phyloP scores from a whole-genome alignment of 768 basidiomycete species.

The Myochromella boudieri region DNA sequence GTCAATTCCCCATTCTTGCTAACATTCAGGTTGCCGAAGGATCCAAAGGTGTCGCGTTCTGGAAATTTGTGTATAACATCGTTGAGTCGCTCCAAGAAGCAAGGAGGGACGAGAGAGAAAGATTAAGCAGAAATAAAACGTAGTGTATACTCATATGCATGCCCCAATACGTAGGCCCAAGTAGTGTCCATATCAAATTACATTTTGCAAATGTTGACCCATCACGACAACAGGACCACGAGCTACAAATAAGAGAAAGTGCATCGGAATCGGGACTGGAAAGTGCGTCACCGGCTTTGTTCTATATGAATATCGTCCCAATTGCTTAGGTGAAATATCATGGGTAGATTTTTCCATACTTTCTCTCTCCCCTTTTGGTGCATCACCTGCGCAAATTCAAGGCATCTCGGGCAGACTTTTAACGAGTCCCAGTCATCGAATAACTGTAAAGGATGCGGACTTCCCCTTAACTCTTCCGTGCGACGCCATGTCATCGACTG shows the following conservation, averaged over 20 bases:
- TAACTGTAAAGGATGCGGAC: constrained; percentile 38
- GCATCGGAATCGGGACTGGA: too few species aligned
- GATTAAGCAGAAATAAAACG: too few species aligned
- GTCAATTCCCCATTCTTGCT: neutral
- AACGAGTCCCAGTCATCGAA: constrained; percentile 33
- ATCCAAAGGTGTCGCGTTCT: neutral
- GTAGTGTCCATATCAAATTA: too few species aligned
- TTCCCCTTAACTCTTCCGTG: constrained; percentile 32
- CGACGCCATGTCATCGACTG: constrained; percentile 26
- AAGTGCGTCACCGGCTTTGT: constrained; percentile 31
- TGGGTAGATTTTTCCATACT: constrained; percentile 36
- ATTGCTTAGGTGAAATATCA: constrained; percentile 34
- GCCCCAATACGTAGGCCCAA: too few species aligned
- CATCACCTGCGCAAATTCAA: constrained; percentile 24
- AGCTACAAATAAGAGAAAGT: too few species aligned
- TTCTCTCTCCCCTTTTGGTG: constrained; percentile 34
- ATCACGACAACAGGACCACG: too few species aligned
- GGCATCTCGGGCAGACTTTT: constrained; percentile 31
- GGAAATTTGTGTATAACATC: neutral
- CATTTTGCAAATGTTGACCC: too few species aligned
- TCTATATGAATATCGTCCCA: constrained; percentile 38
- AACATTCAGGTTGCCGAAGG: neutral
- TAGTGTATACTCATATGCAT: too few species aligned
- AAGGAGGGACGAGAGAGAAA: neutral
- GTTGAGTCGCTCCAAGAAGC: neutral